Percentiles rank a stretch among this genome's conserved stretches.
phyloP scores from a whole-genome alignment of 371 early-diverging fungal species.

The Mortierella sp. region DNA sequence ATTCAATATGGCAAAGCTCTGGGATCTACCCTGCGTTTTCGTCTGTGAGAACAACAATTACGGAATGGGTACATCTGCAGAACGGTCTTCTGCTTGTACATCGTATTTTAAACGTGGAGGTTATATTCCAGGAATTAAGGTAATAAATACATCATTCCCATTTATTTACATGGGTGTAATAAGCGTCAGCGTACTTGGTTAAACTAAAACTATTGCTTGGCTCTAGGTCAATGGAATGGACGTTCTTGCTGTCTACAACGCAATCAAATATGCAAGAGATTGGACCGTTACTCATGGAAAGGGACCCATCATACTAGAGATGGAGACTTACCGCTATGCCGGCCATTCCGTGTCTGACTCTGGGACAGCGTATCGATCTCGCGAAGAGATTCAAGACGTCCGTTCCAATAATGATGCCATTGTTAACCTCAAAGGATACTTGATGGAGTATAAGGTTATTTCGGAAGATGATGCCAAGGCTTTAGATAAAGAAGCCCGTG shows the following conservation, averaged over 20 bases:
- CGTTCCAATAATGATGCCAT: constrained; percentile 93
- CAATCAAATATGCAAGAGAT: constrained; percentile 87
- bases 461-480: constrained; percentile 93
- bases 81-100: constrained; percentile 93
- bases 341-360: constrained; percentile 99
- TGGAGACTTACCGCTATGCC: constrained; percentile 98
- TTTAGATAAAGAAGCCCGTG: constrained; percentile 92
- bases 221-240: constrained; percentile 93
- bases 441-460: constrained; percentile 77
- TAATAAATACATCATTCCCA: constrained; percentile 13
- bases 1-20: constrained; percentile 99
- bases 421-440: constrained; percentile 86
- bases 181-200: too few relatives aligned
- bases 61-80: constrained; percentile 98
- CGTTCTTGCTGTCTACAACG: constrained; percentile 91
- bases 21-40: constrained; percentile 97
- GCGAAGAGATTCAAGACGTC: constrained; percentile 98
- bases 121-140: constrained; percentile 95
- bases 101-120: constrained; percentile 97
- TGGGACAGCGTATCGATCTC: constrained; percentile 97
- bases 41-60: constrained; percentile 99
- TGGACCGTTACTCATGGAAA: constrained; percentile 81
- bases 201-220: not conserved
- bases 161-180: not conserved
- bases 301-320: constrained; percentile 97